Conservation (phyloP, 2,329 filamentous ascomycete genomes). For the Sordariomycetes sp. region DNA sequence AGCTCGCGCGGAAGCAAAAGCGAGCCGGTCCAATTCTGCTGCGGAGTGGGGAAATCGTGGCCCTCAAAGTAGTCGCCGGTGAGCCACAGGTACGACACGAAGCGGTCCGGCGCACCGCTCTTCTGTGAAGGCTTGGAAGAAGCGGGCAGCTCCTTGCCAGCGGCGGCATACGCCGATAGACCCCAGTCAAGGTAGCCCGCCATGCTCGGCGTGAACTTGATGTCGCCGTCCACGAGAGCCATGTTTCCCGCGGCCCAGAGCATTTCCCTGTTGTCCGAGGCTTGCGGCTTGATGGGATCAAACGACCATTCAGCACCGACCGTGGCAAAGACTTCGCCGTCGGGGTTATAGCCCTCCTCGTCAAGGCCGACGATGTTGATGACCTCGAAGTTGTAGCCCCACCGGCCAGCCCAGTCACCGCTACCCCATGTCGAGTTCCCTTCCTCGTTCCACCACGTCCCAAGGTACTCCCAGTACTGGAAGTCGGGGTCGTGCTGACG, state of each 20-base stretch:
- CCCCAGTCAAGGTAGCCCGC: slow-evolving; percentile 26
- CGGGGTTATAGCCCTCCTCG: slow-evolving; percentile 20
- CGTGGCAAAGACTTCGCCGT: slow-evolving; percentile 24
- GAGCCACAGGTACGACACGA: slow-evolving; percentile 26
- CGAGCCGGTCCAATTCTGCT: slow-evolving; percentile 29
- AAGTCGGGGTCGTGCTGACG: slow-evolving; percentile 8
- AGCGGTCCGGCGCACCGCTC: slow-evolving; percentile 24
- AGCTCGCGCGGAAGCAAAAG: slow-evolving; percentile 27
- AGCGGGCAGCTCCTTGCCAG: slow-evolving; percentile 23
- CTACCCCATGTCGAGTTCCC: slow-evolving; percentile 20
- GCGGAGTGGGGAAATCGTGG: slow-evolving; percentile 19
- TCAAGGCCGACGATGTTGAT: slow-evolving; percentile 25
- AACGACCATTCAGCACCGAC: slow-evolving; percentile 27
- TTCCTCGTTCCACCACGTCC: slow-evolving; percentile 18
- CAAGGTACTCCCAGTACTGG: slow-evolving; percentile 10
- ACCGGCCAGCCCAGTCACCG: slow-evolving; percentile 20
- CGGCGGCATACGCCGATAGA: slow-evolving; percentile 25
- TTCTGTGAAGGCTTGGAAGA: slow-evolving; percentile 20
- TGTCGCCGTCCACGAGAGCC: slow-evolving; percentile 11
- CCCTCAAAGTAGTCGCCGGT: slow-evolving; percentile 27
- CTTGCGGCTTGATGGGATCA: slow-evolving; percentile 21
- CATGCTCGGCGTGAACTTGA: slow-evolving; percentile 24
- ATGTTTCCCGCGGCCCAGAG: slow-evolving; percentile 24
- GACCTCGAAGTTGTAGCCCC: slow-evolving; percentile 31
- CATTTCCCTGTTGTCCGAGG: slow-evolving; percentile 24